Conservation (phyloP, 495 filamentous ascomycete genomes). For the Xylaria scruposa region DNA sequence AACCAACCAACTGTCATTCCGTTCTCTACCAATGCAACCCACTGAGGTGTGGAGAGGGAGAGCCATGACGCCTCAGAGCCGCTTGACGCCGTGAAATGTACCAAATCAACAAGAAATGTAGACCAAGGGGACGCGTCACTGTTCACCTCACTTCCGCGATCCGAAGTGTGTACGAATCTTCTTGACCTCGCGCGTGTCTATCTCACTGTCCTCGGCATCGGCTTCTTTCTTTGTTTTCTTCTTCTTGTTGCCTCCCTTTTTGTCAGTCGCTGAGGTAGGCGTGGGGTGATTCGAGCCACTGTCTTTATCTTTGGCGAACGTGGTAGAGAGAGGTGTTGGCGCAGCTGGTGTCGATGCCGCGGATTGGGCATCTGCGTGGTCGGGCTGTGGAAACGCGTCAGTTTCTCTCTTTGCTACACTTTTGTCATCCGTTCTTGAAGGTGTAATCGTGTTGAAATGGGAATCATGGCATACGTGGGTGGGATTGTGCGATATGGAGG, state of each 20-base stretch:
- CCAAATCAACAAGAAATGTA: background rate
- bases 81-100: slow-evolving; percentile 19
- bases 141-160: slow-evolving; percentile 49
- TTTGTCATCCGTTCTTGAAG: background rate
- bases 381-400: slow-evolving; percentile 43
- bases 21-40: background rate
- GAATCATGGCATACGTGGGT: slow-evolving; percentile 45
- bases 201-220: slow-evolving; percentile 59
- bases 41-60: background rate
- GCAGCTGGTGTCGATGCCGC: slow-evolving; percentile 50
- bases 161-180: slow-evolving; percentile 60
- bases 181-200: slow-evolving; percentile 54
- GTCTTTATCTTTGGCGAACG: slow-evolving; percentile 47
- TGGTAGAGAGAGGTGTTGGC: slow-evolving; percentile 56
- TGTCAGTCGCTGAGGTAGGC: slow-evolving; percentile 51
- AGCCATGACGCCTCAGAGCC: slow-evolving; percentile 16
- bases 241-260: slow-evolving; percentile 42
- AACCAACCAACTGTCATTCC: background rate
- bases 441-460: slow-evolving; percentile 22
- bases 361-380: slow-evolving; percentile 46
- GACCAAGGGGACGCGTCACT: background rate
- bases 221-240: slow-evolving; percentile 50
- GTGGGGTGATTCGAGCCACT: slow-evolving; percentile 52
- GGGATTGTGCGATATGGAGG: slow-evolving; percentile 62
- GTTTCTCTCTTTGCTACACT: slow-evolving; percentile 16